A percentile compares a stretch with the other conserved stretches of the same genome.
Conservation (phyloP, 2,329 filamentous ascomycete genomes). For the Cercospora canescens region DNA sequence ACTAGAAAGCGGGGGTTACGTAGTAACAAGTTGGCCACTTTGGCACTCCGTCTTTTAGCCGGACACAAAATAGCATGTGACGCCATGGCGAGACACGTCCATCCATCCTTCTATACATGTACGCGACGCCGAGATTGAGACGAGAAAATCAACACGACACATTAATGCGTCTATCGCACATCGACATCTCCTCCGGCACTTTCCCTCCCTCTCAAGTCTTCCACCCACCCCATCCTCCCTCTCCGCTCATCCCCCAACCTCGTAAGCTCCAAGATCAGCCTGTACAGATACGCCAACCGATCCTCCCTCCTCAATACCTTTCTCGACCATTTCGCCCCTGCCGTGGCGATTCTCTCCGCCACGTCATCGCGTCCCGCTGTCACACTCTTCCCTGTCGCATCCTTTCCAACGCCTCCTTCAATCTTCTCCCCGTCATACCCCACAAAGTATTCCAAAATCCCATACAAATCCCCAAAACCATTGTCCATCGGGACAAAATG, state of each 20-base stretch:
- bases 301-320: not conserved
- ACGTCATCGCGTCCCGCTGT: not conserved
- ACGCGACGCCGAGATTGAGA: too few species aligned
- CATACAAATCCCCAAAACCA: conserved; percentile 69
- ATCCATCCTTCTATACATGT: too few species aligned
- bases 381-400: not conserved
- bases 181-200: not conserved
- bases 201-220: not conserved
- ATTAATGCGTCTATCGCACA: not conserved
- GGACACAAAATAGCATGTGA: not conserved
- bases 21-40: too few species aligned
- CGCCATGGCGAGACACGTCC: not conserved
- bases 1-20: too few species aligned
- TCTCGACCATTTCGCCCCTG: not conserved
- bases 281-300: not conserved
- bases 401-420: not conserved
- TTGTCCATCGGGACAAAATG: conserved; percentile 82
- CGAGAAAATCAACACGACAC: not conserved
- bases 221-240: not conserved
- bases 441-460: conserved; percentile 64
- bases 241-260: not conserved
- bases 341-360: not conserved
- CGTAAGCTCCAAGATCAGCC: not conserved
- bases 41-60: too few species aligned
- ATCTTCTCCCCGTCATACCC: not conserved